Evolutionary conservation across 2,329 filamentous ascomycete species (phyloP), one percentile per base, ranked within the genome.

Genomic region (Fusarium incarnatum): DNA sequence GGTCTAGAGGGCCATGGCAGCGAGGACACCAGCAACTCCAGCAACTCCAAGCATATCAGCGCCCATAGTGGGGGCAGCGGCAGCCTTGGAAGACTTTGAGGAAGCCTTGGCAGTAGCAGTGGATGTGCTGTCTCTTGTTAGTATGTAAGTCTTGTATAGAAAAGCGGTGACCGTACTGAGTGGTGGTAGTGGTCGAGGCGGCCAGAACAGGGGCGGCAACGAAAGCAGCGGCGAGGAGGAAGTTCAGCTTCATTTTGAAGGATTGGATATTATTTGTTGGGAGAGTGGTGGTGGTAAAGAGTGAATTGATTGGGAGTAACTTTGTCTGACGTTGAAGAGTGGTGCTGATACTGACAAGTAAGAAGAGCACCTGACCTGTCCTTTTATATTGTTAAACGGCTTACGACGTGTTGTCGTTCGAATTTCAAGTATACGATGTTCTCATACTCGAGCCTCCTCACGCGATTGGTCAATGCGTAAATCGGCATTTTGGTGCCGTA

Each of bases 221-320:
- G 18, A 65, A 28, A 27, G 60, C 46, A 41, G 60, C 61, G 34
- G 60, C 41, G 27, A 65, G 27, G 40, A 65, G 45, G 27, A 59
- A 25, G 53, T 59, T 65, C 22, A 65, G 60, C 60, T 65, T 65
- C 62, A 65, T 65, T 23, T 23, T 60, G 62, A 49, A 40, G 10
- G 25, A 42, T 32, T 28, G 18, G 28, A 6, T 30, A 16, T 40
- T 57, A 41, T 10, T 8, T 22, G n/a, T 48, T 48, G 20, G 47
- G n/a, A 8, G 11, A 11, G 6, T 20, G 23, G 28, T 27, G n/a
- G 23, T 34, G 20, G 11, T 9, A 48, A 64, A 44, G 37, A 45
- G 18, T 34, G 58, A 15, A 59, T 45, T 23, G 22, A 20, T 32
- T 41, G 50, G 3, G 42, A 25, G 7, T n/a, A 7, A 30, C 6